Evolutionary conservation across 2,329 filamentous ascomycete species (phyloP).

Genomic region (Colletotrichum theobromicola): DNA sequence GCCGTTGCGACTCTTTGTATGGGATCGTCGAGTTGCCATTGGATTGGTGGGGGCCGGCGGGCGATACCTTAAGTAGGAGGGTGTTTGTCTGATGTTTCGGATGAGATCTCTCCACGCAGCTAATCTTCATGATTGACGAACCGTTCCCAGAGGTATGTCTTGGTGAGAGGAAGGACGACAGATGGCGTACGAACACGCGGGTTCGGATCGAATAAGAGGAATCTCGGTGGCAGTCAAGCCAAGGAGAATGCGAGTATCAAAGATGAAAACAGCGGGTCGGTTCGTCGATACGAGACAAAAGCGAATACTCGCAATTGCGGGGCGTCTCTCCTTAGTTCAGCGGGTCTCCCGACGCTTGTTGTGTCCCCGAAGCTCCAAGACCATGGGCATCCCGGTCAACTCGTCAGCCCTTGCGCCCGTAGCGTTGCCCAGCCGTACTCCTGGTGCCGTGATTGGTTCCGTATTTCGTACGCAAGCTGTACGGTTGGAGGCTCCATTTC

Average conservation of each 20-base stretch:
- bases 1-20: constrained; percentile 38
- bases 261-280: background rate
- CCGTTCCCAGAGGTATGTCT: background rate
- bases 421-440: background rate
- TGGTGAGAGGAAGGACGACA: background rate
- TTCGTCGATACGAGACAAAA: background rate
- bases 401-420: background rate
- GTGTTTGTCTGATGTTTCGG: background rate
- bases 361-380: background rate
- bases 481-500: background rate
- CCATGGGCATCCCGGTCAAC: background rate
- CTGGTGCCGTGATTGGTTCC: background rate
- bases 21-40: constrained; percentile 27
- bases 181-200: constrained; percentile 1
- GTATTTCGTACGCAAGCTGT: background rate
- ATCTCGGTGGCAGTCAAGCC: background rate
- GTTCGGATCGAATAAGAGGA: background rate
- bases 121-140: background rate
- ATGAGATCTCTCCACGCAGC: background rate
- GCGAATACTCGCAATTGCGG: constrained; percentile 18
- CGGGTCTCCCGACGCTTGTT: background rate
- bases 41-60: background rate
- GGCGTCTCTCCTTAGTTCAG: background rate
- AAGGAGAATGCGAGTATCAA: background rate
- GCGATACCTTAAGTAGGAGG: background rate